phyloP scores from a whole-genome alignment of 371 early-diverging fungal genomes.

The Massospora cicadina region DNA sequence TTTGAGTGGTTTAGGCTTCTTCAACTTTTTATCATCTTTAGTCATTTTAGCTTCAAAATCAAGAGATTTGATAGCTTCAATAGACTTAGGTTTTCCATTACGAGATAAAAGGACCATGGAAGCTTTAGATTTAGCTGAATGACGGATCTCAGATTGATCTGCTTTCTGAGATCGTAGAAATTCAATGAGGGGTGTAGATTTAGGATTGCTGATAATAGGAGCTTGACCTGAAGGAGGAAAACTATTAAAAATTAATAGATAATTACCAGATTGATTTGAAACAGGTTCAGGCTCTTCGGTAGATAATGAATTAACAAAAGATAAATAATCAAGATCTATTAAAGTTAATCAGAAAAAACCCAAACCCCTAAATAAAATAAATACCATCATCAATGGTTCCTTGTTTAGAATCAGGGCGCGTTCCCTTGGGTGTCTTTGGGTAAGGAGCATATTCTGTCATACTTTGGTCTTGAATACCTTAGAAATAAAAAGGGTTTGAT shows the following conservation, averaged over 20 bases:
- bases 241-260: not conserved
- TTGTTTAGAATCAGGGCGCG: slow-evolving; percentile 37
- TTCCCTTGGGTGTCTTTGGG: slow-evolving; percentile 51
- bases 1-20: not conserved
- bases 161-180: slow-evolving; percentile 60
- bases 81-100: not conserved
- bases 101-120: not conserved
- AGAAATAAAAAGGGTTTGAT: not conserved
- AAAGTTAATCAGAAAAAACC: not conserved
- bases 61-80: not conserved
- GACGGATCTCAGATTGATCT: slow-evolving; percentile 6
- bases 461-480: not conserved
- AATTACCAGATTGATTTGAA: not conserved
- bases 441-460: slow-evolving; percentile 60
- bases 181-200: slow-evolving; percentile 53
- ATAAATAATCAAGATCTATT: slow-evolving; percentile 52
- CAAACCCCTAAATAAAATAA: not conserved
- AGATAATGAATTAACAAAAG: slow-evolving; percentile 47
- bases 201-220: slow-evolving; percentile 9
- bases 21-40: not conserved
- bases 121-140: not conserved
- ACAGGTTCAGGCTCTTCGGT: slow-evolving; percentile 20
- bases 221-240: slow-evolving; percentile 1
- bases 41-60: not conserved
- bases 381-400: slow-evolving; percentile 59